Conservation (phyloP, 805 yeast genomes). For the Myxozyma lipomycoides region DNA sequence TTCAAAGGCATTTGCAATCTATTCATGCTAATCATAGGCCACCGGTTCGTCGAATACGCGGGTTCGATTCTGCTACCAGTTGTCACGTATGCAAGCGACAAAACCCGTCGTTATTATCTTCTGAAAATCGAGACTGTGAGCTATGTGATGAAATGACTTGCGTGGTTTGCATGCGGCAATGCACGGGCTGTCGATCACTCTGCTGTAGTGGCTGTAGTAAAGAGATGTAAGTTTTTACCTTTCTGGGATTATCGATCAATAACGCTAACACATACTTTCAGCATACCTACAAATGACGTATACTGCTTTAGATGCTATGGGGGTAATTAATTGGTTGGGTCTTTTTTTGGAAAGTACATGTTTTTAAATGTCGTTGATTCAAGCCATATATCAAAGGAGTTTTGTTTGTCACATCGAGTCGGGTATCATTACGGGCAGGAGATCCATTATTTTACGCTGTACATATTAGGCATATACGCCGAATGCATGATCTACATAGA, state of each 20-base stretch:
- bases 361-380: too few species aligned
- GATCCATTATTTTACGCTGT: too few species aligned
- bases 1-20: too few species aligned
- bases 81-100: conserved; percentile 27
- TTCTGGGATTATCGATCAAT: too few species aligned
- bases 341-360: neutral
- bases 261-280: too few species aligned
- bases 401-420: too few species aligned
- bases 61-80: conserved; percentile 6
- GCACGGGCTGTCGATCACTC: conserved; percentile 21
- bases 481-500: too few species aligned
- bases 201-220: conserved; percentile 25
- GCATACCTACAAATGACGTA: neutral
- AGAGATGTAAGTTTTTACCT: conserved; percentile 12
- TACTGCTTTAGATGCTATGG: neutral
- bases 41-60: neutral
- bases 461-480: too few species aligned
- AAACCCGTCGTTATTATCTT: conserved; percentile 22
- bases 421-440: too few species aligned
- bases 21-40: too few species aligned
- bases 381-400: too few species aligned
- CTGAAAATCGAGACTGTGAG: conserved; percentile 23
- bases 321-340: neutral
- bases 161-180: conserved; percentile 25
- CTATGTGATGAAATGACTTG: conserved; percentile 19